These are phyloP conservation scores for Colletotrichum neosansevieriae DNA, from an alignment of 2,329 filamentous ascomycete species.

Conservation along the genomic window DNA sequence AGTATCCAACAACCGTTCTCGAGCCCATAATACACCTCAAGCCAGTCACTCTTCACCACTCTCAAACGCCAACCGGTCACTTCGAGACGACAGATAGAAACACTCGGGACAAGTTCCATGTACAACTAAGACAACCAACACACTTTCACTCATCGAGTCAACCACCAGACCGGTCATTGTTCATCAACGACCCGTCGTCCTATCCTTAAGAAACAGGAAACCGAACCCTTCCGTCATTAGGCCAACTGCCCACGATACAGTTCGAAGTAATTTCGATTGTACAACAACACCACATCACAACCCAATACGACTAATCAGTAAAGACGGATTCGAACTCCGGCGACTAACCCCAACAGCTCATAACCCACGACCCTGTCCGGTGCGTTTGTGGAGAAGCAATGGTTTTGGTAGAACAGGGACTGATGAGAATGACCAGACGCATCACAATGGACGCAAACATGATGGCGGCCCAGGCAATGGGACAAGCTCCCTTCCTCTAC, in stretches of 20 bases:
- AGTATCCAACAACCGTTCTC: slow-evolving; percentile 39
- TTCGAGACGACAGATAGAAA: slow-evolving; percentile 30
- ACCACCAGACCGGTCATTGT: slow-evolving; percentile 37
- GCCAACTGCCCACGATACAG: slow-evolving; percentile 47
- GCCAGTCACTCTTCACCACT: slow-evolving; percentile 44
- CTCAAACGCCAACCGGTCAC: slow-evolving; percentile 43
- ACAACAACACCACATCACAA: slow-evolving; percentile 42
- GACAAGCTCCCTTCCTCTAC: slow-evolving; percentile 85
- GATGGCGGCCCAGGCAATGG: slow-evolving; percentile 70
- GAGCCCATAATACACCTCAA: slow-evolving; percentile 47
- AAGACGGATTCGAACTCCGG: slow-evolving; percentile 27
- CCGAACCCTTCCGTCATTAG: slow-evolving; percentile 47
- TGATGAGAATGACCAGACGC: slow-evolving; percentile 44
- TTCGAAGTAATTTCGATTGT: slow-evolving; percentile 44
- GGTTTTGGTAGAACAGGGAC: slow-evolving; percentile 29
- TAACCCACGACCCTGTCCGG: slow-evolving; percentile 43
- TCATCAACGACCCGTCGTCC: slow-evolving; percentile 56
- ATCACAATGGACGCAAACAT: slow-evolving; percentile 74
- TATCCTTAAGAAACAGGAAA: slow-evolving; percentile 52
- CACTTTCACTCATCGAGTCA: slow-evolving; percentile 40
- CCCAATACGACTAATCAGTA: slow-evolving; percentile 20
- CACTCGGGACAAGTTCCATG: slow-evolving; percentile 48
- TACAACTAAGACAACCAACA: slow-evolving; percentile 46
- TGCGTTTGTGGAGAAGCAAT: slow-evolving; percentile 45
- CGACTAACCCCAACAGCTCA: slow-evolving; percentile 33